Conservation (phyloP, 2,329 filamentous ascomycete species). For the Fusarium nanum region DNA sequence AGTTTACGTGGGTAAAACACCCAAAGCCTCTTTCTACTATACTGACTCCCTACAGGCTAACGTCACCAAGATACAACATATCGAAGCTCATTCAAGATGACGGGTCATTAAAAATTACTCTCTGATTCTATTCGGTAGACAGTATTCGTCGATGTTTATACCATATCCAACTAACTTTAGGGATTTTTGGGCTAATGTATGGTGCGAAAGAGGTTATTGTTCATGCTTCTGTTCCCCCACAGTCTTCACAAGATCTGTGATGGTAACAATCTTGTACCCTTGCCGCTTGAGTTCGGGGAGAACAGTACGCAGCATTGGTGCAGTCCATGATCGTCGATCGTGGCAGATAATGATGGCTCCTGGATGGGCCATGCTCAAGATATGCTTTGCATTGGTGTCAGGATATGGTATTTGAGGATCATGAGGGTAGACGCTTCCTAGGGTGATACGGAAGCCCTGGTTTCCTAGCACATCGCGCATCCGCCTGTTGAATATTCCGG, state of each 20-base stretch:
- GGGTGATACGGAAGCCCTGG: conserved; percentile 77
- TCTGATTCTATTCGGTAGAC: conserved; percentile 34
- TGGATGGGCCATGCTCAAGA: conserved; percentile 81
- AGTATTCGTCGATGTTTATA: neutral
- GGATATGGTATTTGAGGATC: conserved; percentile 84
- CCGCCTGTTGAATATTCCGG: conserved; percentile 79
- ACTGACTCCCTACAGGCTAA: conserved; percentile 41
- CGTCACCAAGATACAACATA: conserved; percentile 51
- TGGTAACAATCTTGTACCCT: conserved; percentile 78
- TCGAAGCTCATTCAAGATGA: conserved; percentile 47
- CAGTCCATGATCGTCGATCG: conserved; percentile 85
- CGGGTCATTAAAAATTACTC: conserved; percentile 49
- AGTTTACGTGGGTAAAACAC: conserved; percentile 49
- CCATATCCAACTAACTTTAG: neutral
- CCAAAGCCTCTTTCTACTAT: neutral
- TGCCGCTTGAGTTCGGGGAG: conserved; percentile 75
- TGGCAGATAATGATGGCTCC: conserved; percentile 89
- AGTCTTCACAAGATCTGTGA: conserved; percentile 72
- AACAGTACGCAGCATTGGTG: conserved; percentile 79
- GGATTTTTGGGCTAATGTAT: neutral
- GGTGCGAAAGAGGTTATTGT: conserved; percentile 10
- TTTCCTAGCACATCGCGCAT: conserved; percentile 72
- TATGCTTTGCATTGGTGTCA: conserved; percentile 78
- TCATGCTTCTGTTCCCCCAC: conserved; percentile 45
- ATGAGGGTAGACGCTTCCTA: conserved; percentile 89